Evolutionary conservation across 768 basidiomycete genomes (phyloP), one percentile per base, ranked within the genome.

Genomic region (Pluteus cervinus): DNA sequence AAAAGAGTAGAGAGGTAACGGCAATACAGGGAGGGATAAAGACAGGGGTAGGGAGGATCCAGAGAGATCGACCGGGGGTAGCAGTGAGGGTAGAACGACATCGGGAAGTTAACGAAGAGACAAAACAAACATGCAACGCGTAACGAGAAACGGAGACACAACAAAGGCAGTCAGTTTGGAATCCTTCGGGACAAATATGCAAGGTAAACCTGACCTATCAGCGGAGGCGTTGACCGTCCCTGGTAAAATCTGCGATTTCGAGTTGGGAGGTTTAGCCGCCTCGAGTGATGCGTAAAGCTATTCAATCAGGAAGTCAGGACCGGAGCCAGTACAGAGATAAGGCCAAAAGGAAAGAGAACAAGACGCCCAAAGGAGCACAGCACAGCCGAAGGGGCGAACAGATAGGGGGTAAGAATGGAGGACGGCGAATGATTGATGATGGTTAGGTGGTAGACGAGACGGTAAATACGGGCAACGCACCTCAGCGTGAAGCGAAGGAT

Each of bases 141-240:
- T n/a, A n/a, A n/a, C n/a, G n/a, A n/a, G n/a, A n/a, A n/a, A n/a
- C n/a, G n/a, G n/a, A n/a, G n/a, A n/a, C n/a, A n/a, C n/a, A n/a
- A n/a, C n/a, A n/a, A 35, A 30, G 26, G 20, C 14, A 30, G 25
- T 36, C 33, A 22, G 32, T 22, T 23, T 16, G 39, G 23, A n/a
- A n/a, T n/a, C n/a, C n/a, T n/a, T n/a, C n/a, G n/a, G n/a, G n/a
- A n/a, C n/a, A n/a, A n/a, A 32, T 12, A 42, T 36, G 12, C 3
- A 39, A 33, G n/a, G n/a, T n/a, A 53, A 36, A 49, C n/a, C n/a
- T n/a, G n/a, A 81, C 82, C 84, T 86, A 57, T 90, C 87, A 26
- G 86, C 78, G 35, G 83, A 85, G n/a, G 86, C 86, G 48, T 88
- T 89, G 22, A 80, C 64, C 15, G 65, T 61, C 30, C 60, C 68